Evolutionary conservation across 192 early-diverging fungal species (phyloP), one percentile per base, ranked within the genome.

Genomic region (Coemansia sp.): DNA sequence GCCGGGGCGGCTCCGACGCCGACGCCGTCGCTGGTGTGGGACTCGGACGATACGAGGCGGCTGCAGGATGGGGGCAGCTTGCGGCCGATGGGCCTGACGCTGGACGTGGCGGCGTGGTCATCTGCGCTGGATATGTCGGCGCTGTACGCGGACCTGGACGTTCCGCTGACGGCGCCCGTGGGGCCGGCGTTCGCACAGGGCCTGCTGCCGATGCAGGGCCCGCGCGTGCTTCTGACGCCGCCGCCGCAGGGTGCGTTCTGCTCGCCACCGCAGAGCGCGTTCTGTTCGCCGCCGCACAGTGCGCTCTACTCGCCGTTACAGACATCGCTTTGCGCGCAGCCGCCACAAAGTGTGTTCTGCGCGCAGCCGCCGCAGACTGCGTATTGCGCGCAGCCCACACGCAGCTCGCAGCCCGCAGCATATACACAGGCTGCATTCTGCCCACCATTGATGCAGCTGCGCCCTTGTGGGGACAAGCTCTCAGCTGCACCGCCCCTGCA

Each of bases 11-110:
- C 21, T 33, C 19, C 4, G 31, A 56, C 46, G 23, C 46, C 46
- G 19, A 47, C 46, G 46, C 46, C 46, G 46, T 47, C 46, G 19
- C 46, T 47, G 10, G 46, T 47, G 46, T 47, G 46, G 46, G 46
- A 47, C 7, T 21, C 46, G 9, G 46, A 47, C 6, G 46, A 47
- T 47, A 23, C 46, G 8, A 14, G 35, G 35, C 6, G 14, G 35
- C 7, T 19, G 22, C 23, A 18, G 25, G 48, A 7, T 28, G 27
- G 48, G 27, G 48, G 35, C 35, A 40, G 35, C n/a, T 8, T 50
- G 48, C 24, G 48, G 48, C 48, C 48, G 14, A 50, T 50, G 48
- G 46, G 46, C 1, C 48, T 50, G 27, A n/a, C 48, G 0, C 24
- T 50, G 48, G 48, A 50, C 25, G 48, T 57, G 25, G 24, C 56